Conservation (phyloP, 306 rosid species). For the Pueraria montana region DNA sequence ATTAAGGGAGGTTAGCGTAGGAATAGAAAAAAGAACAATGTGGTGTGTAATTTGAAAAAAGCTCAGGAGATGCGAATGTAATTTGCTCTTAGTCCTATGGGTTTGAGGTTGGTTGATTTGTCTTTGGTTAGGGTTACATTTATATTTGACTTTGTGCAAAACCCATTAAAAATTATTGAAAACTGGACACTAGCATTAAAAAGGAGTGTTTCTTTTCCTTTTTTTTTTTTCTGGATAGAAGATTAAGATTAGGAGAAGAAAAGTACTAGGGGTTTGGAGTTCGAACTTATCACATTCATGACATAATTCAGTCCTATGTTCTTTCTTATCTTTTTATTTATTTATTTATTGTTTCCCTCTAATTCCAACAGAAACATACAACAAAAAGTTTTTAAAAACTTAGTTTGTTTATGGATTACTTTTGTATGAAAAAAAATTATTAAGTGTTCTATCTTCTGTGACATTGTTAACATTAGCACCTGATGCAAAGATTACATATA, state of each 20-base stretch:
- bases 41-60: no score
- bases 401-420: background rate
- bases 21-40: no score
- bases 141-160: background rate
- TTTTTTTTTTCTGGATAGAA: background rate
- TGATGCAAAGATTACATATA: constrained; percentile 1
- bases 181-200: no score
- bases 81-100: no score
- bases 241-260: background rate
- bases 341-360: background rate
- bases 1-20: no score
- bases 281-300: background rate
- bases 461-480: constrained; percentile 21
- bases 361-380: background rate
- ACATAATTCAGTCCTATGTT: background rate
- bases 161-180: background rate
- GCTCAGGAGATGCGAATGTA: no score
- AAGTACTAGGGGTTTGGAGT: background rate
- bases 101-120: no score
- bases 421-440: background rate
- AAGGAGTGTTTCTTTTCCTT: no score
- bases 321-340: background rate
- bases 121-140: background rate
- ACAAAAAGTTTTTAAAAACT: background rate
- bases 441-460: background rate